These are phyloP conservation scores for Boletus rubroflammeus DNA, from an alignment of 768 basidiomycete species.

Conservation along the genomic window DNA sequence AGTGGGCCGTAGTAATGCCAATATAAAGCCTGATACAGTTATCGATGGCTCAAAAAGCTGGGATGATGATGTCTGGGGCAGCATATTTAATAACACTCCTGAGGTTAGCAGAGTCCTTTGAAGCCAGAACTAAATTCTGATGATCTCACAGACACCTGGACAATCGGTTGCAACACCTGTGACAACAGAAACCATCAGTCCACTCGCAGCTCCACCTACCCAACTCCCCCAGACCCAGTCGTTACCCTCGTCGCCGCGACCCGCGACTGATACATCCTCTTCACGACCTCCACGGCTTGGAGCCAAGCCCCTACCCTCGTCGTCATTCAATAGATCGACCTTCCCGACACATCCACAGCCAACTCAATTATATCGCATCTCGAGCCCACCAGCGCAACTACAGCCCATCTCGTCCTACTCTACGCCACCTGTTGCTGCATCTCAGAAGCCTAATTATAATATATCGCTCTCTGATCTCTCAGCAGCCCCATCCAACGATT, in stretches of 20 bases:
- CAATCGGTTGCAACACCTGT: constrained; percentile 12
- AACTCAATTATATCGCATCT: constrained; percentile 16
- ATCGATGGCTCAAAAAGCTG: constrained; percentile 45
- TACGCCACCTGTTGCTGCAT: constrained; percentile 5
- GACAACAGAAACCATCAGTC: constrained; percentile 13
- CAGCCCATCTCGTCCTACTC: constrained; percentile 14
- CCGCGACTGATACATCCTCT: constrained; percentile 27
- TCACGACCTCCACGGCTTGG: constrained; percentile 40
- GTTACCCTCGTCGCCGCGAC: constrained; percentile 37
- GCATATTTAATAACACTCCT: constrained; percentile 52
- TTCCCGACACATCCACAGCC: constrained; percentile 27
- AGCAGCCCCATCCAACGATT: constrained; percentile 15
- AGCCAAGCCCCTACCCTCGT: constrained; percentile 33
- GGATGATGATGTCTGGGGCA: constrained; percentile 88
- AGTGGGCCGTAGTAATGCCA: constrained; percentile 56
- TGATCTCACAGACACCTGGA: constrained; percentile 13
- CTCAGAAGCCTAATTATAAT: constrained; percentile 56
- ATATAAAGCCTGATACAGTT: constrained; percentile 44
- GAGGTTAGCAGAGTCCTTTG: constrained; percentile 19
- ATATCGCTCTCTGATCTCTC: constrained; percentile 39
- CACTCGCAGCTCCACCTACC: constrained; percentile 8
- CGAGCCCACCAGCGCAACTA: constrained; percentile 21
- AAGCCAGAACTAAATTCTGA: constrained; percentile 1
- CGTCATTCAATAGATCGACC: constrained; percentile 32
- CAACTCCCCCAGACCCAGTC: constrained; percentile 32